Percentiles rank a stretch among this genome's conserved stretches.
These are phyloP conservation scores for Rhodotorula diobovata DNA, from an alignment of 768 basidiomycete genomes.

Conservation along the genomic window DNA sequence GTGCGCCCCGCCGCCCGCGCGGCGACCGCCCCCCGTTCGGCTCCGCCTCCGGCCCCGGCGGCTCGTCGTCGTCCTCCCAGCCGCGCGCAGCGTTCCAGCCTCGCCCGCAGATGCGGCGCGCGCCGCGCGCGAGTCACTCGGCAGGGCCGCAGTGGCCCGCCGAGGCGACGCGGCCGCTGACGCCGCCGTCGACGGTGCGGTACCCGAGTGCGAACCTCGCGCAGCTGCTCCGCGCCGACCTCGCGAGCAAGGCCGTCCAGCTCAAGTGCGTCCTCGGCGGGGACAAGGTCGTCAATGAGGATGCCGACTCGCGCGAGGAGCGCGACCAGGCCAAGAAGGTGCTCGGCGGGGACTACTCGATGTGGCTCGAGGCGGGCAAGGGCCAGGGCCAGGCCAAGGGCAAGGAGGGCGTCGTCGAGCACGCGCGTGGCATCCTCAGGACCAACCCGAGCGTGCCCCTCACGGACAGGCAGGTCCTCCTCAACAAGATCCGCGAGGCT, in stretches of 20 bases:
- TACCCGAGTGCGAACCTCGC: slow-evolving; percentile 15
- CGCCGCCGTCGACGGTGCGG: neutral
- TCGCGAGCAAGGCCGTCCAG: slow-evolving; percentile 2
- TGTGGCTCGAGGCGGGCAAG: slow-evolving; percentile 6
- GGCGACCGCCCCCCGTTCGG: neutral
- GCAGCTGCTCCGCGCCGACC: slow-evolving; percentile 17
- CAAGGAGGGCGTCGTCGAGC: slow-evolving; percentile 10
- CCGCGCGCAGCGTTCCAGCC: neutral
- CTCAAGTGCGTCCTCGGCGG: slow-evolving; percentile 10
- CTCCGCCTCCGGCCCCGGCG: neutral
- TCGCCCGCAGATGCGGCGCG: neutral
- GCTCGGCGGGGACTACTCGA: slow-evolving; percentile 24
- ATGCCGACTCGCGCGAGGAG: slow-evolving; percentile 10
- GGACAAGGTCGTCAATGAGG: neutral
- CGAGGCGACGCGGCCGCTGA: slow-evolving; percentile 13
- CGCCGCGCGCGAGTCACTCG: neutral
- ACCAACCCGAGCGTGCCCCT: slow-evolving; percentile 19
- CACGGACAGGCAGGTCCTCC: slow-evolving; percentile 2
- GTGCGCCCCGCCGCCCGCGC: neutral
- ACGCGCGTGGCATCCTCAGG: slow-evolving; percentile 6
- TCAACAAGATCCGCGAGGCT: slow-evolving; percentile 25
- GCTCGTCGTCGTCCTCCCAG: neutral
- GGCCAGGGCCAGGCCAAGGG: neutral
- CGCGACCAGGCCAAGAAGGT: slow-evolving; percentile 19
- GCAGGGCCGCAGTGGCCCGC: neutral